These are phyloP conservation scores for Melampsora abietis-canadensis DNA, from an alignment of 1,284 basidiomycete species.

Conservation along the genomic window DNA sequence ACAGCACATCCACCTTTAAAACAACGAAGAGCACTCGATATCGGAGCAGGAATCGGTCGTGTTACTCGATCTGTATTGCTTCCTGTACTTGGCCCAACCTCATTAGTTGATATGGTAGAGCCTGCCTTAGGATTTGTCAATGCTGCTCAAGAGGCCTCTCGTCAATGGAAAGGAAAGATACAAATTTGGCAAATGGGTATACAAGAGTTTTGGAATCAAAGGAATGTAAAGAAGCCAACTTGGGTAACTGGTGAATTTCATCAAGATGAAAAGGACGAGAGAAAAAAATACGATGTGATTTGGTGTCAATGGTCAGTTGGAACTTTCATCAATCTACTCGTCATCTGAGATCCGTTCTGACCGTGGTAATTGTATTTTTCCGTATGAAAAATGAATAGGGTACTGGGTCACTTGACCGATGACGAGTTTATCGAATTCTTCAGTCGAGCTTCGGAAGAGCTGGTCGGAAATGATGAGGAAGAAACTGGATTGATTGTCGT, in stretches of 20 bases:
- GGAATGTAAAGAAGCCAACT: slow-evolving; percentile 37
- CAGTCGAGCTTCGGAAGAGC: slow-evolving; percentile 60
- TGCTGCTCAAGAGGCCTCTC: slow-evolving; percentile 59
- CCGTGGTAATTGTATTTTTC: background rate
- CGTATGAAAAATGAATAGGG: slow-evolving; percentile 14
- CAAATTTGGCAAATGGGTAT: slow-evolving; percentile 55
- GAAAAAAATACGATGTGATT: slow-evolving; percentile 67
- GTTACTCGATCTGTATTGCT: slow-evolving; percentile 80
- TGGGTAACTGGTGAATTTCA: slow-evolving; percentile 48
- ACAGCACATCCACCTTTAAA: slow-evolving; percentile 46
- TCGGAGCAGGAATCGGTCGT: slow-evolving; percentile 81
- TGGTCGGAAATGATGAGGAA: slow-evolving; percentile 46
- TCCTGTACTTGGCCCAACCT: slow-evolving; percentile 67
- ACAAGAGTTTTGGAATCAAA: slow-evolving; percentile 25
- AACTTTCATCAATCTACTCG: slow-evolving; percentile 36
- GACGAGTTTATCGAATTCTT: slow-evolving; percentile 73
- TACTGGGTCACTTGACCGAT: slow-evolving; percentile 64
- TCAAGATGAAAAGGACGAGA: slow-evolving; percentile 7
- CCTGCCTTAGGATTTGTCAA: slow-evolving; percentile 73
- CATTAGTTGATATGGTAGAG: slow-evolving; percentile 72
- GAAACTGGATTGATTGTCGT: slow-evolving; percentile 66
- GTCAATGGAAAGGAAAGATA: slow-evolving; percentile 53
- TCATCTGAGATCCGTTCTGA: background rate
- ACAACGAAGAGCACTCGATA: slow-evolving; percentile 70
- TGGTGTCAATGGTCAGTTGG: slow-evolving; percentile 96